Evolutionary conservation across 2,329 filamentous ascomycete genomes (phyloP).

Genomic region (Aureobasidium sp.): DNA sequence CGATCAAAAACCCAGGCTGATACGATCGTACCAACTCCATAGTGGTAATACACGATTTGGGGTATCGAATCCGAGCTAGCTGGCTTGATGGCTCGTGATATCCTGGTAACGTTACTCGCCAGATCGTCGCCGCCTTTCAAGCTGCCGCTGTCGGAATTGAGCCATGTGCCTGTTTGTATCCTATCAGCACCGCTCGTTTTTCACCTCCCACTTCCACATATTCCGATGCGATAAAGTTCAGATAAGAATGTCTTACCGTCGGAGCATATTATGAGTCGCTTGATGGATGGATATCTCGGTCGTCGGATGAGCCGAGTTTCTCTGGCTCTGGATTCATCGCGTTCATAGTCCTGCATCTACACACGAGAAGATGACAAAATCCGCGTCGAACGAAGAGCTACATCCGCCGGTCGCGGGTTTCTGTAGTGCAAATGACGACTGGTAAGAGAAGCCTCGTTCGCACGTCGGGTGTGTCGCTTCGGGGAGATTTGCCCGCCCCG

Average conservation of each 20-base stretch:
- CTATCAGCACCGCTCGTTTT: neutral
- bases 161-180: constrained; percentile 32
- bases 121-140: constrained; percentile 35
- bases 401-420: neutral
- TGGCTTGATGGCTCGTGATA: constrained; percentile 41
- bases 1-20: constrained; percentile 15
- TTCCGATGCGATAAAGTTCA: neutral
- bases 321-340: neutral
- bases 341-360: constrained; percentile 7
- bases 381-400: neutral
- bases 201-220: neutral
- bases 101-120: constrained; percentile 42
- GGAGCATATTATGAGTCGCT: constrained; percentile 32
- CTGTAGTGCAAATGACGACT: neutral
- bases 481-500: neutral
- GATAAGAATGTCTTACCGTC: constrained; percentile 27
- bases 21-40: constrained; percentile 33
- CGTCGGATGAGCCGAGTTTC: constrained; percentile 9
- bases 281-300: constrained; percentile 9
- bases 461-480: neutral
- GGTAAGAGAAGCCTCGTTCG: neutral
- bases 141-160: constrained; percentile 39
- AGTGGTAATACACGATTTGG: constrained; percentile 44
- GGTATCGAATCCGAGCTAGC: constrained; percentile 39
- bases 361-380: neutral